These are phyloP conservation scores for Kwoniella shivajii DNA, from an alignment of 1,284 basidiomycete genomes.

Conservation along the genomic window DNA sequence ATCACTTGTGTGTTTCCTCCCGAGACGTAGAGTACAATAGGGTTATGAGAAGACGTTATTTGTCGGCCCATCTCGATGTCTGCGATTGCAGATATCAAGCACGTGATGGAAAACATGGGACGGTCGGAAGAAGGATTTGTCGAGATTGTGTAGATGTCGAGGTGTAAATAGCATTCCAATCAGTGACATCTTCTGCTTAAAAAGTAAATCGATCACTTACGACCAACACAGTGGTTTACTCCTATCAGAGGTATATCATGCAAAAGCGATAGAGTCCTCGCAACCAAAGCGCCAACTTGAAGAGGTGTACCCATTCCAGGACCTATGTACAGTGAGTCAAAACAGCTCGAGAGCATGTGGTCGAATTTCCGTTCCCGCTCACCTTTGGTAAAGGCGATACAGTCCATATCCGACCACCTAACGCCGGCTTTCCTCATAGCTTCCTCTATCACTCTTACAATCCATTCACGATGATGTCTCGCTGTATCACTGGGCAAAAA, in stretches of 20 bases:
- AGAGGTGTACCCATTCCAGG: constrained; percentile 98
- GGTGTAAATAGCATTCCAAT: too few relatives aligned
- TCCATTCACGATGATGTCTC: constrained; percentile 93
- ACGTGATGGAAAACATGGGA: too few relatives aligned
- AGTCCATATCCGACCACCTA: constrained; percentile 78
- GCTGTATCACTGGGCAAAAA: constrained; percentile 96
- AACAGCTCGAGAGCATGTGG: not conserved
- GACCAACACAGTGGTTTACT: constrained; percentile 98
- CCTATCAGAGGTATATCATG: constrained; percentile 91
- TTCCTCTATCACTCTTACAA: constrained; percentile 76
- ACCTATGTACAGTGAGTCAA: constrained; percentile 58
- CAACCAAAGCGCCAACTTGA: constrained; percentile 93
- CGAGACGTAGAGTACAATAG: constrained; percentile 96
- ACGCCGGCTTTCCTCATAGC: constrained; percentile 73
- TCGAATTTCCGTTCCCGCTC: constrained; percentile 11
- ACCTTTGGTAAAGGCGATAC: constrained; percentile 98
- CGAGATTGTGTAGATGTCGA: too few relatives aligned
- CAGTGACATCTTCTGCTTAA: too few relatives aligned
- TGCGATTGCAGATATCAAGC: too few relatives aligned
- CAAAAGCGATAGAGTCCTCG: constrained; percentile 83
- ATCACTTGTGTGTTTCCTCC: constrained; percentile 99
- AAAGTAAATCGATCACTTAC: too few relatives aligned
- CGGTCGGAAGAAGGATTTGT: too few relatives aligned
- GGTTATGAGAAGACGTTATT: constrained; percentile 91
- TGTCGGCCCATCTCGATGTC: constrained; percentile 99